Conservation (phyloP, 768 basidiomycete genomes). For the Tubosaeta sp. region DNA sequence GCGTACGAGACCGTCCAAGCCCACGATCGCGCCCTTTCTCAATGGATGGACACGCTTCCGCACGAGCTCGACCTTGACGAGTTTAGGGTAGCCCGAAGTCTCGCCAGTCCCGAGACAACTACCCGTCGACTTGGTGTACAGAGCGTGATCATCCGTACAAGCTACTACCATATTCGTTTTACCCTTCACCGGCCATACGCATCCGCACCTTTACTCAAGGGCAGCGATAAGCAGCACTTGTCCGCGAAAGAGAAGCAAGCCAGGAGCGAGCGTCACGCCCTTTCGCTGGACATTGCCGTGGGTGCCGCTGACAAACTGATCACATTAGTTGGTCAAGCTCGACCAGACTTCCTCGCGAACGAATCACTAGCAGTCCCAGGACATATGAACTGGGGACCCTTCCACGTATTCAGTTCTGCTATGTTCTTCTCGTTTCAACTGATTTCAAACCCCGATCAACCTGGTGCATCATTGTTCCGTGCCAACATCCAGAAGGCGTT, state of each 20-base stretch:
- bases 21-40: constrained; percentile 64
- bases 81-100: constrained; percentile 64
- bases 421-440: constrained; percentile 93
- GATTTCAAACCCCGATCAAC: constrained; percentile 74
- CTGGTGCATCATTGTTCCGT: constrained; percentile 72
- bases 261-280: constrained; percentile 40
- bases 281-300: constrained; percentile 71
- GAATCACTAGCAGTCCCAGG: constrained; percentile 69
- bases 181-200: constrained; percentile 80
- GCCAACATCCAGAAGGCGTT: constrained; percentile 70
- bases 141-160: constrained; percentile 73
- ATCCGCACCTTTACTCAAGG: constrained; percentile 23
- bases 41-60: constrained; percentile 79
- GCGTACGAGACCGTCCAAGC: constrained; percentile 68
- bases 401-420: constrained; percentile 80
- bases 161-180: constrained; percentile 80
- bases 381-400: constrained; percentile 81
- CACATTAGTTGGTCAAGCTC: constrained; percentile 69
- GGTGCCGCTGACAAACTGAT: constrained; percentile 75
- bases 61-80: constrained; percentile 73
- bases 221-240: constrained; percentile 25
- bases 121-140: constrained; percentile 71
- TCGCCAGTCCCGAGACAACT: constrained; percentile 58
- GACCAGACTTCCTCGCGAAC: constrained; percentile 71
- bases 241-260: constrained; percentile 28